phyloP scores from a whole-genome alignment of 2,329 filamentous ascomycete genomes.

The Kalmusia sp. region DNA sequence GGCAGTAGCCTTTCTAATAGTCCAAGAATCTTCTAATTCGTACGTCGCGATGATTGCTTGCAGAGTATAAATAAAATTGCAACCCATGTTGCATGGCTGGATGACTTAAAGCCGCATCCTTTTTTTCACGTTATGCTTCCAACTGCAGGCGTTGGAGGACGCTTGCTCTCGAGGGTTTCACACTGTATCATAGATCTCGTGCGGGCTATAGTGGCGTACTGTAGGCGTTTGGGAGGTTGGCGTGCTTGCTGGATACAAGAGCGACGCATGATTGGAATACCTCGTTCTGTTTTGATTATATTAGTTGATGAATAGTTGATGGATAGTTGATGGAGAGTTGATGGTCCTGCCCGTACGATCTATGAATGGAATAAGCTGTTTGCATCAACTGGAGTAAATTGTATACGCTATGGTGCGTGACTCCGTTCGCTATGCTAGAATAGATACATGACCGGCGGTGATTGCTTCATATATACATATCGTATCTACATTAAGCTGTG shows the following conservation, averaged over 20 bases:
- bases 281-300: not conserved
- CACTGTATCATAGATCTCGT: not conserved
- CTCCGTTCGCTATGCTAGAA: constrained; percentile 7
- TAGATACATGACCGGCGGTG: not conserved
- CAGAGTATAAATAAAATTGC: no score
- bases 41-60: not conserved
- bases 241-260: not conserved
- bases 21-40: not conserved
- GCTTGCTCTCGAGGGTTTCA: not conserved
- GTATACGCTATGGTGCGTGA: not conserved
- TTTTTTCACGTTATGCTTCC: not conserved
- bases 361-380: no score
- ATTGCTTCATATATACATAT: not conserved
- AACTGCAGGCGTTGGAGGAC: not conserved
- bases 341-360: no score
- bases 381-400: not conserved
- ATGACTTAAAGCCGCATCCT: not conserved
- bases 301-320: not conserved
- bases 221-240: not conserved
- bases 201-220: not conserved
- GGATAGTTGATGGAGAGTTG: not conserved
- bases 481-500: not conserved
- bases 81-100: not conserved
- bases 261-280: not conserved
- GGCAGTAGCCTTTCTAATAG: constrained; percentile 21